Conservation (phyloP, 1,284 basidiomycete species). For the Neonothopanus nambi region DNA sequence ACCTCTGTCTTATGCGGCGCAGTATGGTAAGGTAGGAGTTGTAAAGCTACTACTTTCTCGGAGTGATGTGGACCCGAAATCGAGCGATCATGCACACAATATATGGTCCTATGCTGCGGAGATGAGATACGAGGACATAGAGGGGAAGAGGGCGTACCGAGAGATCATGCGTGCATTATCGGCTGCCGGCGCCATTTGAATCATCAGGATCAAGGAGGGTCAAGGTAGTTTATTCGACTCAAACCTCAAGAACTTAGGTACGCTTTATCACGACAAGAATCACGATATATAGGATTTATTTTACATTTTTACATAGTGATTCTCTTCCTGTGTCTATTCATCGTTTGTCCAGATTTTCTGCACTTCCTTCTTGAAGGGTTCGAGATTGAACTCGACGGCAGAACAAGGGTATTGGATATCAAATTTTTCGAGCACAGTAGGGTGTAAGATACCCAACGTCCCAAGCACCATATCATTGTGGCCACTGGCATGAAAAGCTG, state of each 20-base stretch:
- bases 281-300: not conserved
- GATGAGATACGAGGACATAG: not conserved
- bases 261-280: too few relatives aligned
- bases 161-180: too few relatives aligned
- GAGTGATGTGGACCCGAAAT: slow-evolving; percentile 1
- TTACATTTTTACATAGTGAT: slow-evolving; percentile 1
- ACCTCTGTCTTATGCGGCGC: slow-evolving; percentile 1
- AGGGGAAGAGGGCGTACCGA: not conserved
- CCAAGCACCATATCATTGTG: slow-evolving; percentile 74
- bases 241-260: too few relatives aligned
- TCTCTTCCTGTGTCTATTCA: slow-evolving; percentile 30
- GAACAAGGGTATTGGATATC: slow-evolving; percentile 97
- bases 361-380: slow-evolving; percentile 84
- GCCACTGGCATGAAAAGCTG: slow-evolving; percentile 30
- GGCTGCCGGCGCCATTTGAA: too few relatives aligned
- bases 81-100: not conserved
- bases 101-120: not conserved
- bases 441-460: slow-evolving; percentile 87
- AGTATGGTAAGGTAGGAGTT: not conserved
- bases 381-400: slow-evolving; percentile 90
- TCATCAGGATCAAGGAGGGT: too few relatives aligned
- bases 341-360: slow-evolving; percentile 51
- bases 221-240: too few relatives aligned
- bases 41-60: not conserved
- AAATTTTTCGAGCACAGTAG: slow-evolving; percentile 87